Evolutionary conservation across 1,139 yeast genomes (phyloP), one percentile per base, ranked within the genome.

Genomic region (Wickerhamomyces sp.): DNA sequence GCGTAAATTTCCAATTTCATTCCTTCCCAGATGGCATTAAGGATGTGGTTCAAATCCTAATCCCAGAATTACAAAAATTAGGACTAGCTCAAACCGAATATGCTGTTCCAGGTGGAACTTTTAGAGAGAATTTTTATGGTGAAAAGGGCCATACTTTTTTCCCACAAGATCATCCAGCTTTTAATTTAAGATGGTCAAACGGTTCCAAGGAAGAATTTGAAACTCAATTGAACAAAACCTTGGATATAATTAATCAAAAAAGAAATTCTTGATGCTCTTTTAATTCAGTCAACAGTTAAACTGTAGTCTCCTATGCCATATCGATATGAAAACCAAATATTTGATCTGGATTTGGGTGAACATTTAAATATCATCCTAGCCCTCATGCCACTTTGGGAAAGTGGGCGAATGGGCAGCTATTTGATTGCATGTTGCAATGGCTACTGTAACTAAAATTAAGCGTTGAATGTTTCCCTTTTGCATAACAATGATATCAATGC

Each of bases 141-240:
- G 28, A 19, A 5, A 28, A 33, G 12, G 41, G 62, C 57, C 58
- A 29, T 57, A 58, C 28, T 6, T 33, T 30, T 11, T 12, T 38
- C 3, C 29, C 32, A 4, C 32, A 24, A 17, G 33, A 30, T 14
- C 67, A 62, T 37, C 66, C 66, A 12, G 64, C 62, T 6, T 40
- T 60, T 42, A 46, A 52, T 7, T 46, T 59, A 24, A 56, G 66
- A 47, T 62, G 67, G 66, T 58, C 47, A 36, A 16, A 31, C 12
- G 40, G 36, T 23, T 33, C 32, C 9, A 34, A 31, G 17, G 35
- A 30, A 9, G 34, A 32, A 2, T 38, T 38, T 23, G 35, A 59
- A n/a, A n/a, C n/a, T n/a, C n/a, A n/a, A n/a, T n/a, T 16, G 12
- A 27, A 11, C 28, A 36, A 14, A 15, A 32, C 5, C 16, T 11